These are phyloP conservation scores for Selenicereus undatus DNA, from an alignment of 148 eudicot species.

Conservation along the genomic window DNA sequence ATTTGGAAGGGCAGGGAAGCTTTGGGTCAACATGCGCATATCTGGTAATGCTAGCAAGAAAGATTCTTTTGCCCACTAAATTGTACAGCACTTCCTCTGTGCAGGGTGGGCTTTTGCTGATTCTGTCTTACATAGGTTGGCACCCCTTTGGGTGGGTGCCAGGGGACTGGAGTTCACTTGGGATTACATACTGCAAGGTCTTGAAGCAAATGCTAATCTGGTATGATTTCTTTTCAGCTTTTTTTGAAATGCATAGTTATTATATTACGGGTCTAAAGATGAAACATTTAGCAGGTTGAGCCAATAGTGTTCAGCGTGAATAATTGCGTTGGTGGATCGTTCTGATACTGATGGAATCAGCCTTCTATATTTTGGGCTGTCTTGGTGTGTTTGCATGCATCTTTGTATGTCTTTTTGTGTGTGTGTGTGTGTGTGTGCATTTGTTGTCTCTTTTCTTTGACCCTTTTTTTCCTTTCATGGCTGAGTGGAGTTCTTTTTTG, in stretches of 20 bases:
- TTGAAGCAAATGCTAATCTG: slow-evolving; percentile 98
- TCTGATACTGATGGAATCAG: background rate
- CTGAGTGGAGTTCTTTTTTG: too few relatives aligned
- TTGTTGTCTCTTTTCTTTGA: background rate
- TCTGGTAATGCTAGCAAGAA: background rate
- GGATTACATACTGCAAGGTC: slow-evolving; percentile 92
- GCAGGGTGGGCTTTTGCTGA: slow-evolving; percentile 99
- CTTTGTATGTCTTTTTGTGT: background rate
- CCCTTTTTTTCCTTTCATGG: background rate
- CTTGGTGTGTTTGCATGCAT: background rate
- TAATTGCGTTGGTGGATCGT: background rate
- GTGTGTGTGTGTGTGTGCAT: background rate
- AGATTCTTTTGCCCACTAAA: background rate
- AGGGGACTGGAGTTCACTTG: slow-evolving; percentile 95
- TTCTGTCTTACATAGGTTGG: slow-evolving; percentile 87
- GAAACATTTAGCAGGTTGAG: background rate
- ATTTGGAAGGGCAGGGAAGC: too few relatives aligned
- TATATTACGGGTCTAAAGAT: background rate
- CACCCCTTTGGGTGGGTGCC: slow-evolving; percentile 98
- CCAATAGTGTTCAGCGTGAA: background rate
- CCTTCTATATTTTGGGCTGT: background rate
- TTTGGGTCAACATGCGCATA: background rate
- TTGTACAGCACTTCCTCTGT: slow-evolving; percentile 18
- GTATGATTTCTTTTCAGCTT: slow-evolving; percentile 32
- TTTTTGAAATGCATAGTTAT: background rate